These are phyloP conservation scores for Aspergillus biplanus DNA, from an alignment of 495 filamentous ascomycete species.

Conservation along the genomic window DNA sequence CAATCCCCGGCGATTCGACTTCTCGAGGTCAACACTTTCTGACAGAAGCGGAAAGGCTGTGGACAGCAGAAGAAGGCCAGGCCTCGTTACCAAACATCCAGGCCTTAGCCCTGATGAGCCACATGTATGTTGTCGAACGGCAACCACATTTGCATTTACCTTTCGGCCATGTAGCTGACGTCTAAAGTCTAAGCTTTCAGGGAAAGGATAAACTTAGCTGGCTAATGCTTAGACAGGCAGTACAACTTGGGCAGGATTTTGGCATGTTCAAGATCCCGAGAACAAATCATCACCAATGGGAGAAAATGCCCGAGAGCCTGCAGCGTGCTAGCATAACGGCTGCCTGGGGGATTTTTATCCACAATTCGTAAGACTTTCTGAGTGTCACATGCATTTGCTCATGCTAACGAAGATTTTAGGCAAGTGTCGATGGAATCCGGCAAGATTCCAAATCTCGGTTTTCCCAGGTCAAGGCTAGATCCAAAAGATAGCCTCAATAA, in stretches of 20 bases:
- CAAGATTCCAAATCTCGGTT: constrained; percentile 26
- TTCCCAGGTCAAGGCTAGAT: constrained; percentile 28
- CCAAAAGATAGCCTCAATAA: constrained; percentile 23
- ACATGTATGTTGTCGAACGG: constrained; percentile 33
- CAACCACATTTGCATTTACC: neutral
- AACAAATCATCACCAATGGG: constrained; percentile 12
- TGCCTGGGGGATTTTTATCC: constrained; percentile 41
- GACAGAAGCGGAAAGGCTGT: constrained; percentile 39
- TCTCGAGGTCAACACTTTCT: constrained; percentile 40
- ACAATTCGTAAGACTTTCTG: constrained; percentile 32
- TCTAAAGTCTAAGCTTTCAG: constrained; percentile 35
- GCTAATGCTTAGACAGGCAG: constrained; percentile 41
- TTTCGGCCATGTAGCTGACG: constrained; percentile 20
- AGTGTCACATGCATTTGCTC: neutral
- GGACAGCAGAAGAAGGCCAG: constrained; percentile 39
- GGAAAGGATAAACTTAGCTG: constrained; percentile 37
- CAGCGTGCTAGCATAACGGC: constrained; percentile 32
- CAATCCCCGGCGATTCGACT: constrained; percentile 28
- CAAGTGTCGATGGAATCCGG: constrained; percentile 39
- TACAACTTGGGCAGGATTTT: constrained; percentile 39
- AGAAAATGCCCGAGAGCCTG: constrained; percentile 24
- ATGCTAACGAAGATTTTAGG: constrained; percentile 26
- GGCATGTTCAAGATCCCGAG: constrained; percentile 32
- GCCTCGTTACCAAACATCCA: constrained; percentile 41
- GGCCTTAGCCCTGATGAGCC: constrained; percentile 40